phyloP scores from a whole-genome alignment of 2,329 filamentous ascomycete genomes.

The Diplodia intermedia region DNA sequence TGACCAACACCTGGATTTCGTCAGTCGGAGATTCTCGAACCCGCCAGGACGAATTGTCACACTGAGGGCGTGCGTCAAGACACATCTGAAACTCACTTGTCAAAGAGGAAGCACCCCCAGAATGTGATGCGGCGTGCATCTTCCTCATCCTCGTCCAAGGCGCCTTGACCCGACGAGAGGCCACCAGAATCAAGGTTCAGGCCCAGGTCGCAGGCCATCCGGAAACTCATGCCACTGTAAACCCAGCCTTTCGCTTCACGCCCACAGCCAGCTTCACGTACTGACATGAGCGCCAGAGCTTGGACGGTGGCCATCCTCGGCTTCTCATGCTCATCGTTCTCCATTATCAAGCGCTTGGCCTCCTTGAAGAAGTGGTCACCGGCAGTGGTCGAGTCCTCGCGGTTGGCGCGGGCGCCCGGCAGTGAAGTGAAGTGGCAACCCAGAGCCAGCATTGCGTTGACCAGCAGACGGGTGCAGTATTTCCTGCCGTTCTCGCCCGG shows the following conservation, averaged over 20 bases:
- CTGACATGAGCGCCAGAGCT: constrained; percentile 92
- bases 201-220: constrained; percentile 94
- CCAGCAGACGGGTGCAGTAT: constrained; percentile 87
- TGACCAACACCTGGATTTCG: constrained; percentile 75
- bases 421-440: constrained; percentile 91
- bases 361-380: constrained; percentile 97
- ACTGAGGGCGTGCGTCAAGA: neutral
- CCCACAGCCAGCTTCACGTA: constrained; percentile 92
- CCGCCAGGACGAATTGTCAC: neutral
- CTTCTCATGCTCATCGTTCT: constrained; percentile 92
- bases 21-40: constrained; percentile 30
- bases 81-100: constrained; percentile 66
- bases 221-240: constrained; percentile 97
- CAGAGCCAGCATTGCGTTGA: constrained; percentile 91
- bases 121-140: constrained; percentile 92
- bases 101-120: constrained; percentile 98
- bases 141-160: constrained; percentile 79
- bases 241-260: constrained; percentile 97
- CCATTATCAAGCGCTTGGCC: constrained; percentile 85
- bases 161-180: constrained; percentile 61
- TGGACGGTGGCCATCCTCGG: constrained; percentile 89
- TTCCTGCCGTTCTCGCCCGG: constrained; percentile 52
- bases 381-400: constrained; percentile 80
- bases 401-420: constrained; percentile 72
- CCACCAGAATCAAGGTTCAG: constrained; percentile 82